phyloP scores from a whole-genome alignment of 2,329 filamentous ascomycete species.

The Aspergillus awamori region DNA sequence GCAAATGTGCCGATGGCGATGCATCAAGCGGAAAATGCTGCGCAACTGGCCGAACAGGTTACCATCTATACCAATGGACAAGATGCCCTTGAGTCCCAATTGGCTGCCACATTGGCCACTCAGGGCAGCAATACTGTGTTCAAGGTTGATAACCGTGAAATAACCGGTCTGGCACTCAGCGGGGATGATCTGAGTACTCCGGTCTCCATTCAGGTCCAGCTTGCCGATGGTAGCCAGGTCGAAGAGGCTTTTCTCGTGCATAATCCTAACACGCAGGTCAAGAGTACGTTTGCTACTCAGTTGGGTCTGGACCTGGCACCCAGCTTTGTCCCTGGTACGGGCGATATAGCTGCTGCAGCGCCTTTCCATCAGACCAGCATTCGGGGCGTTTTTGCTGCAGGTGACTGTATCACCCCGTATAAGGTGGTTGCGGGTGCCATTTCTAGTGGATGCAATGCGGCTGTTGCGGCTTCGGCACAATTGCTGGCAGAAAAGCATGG shows the following conservation, averaged over 20 bases:
- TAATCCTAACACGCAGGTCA: not conserved
- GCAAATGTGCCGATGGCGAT: constrained; percentile 37
- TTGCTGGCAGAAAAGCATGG: constrained; percentile 1
- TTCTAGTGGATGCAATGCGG: constrained; percentile 13
- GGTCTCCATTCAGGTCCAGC: not conserved
- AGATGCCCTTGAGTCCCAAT: constrained; percentile 27
- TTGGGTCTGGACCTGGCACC: not conserved
- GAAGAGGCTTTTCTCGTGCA: constrained; percentile 8
- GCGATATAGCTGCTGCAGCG: not conserved
- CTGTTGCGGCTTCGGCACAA: constrained; percentile 1
- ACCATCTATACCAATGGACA: constrained; percentile 58
- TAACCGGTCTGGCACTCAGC: not conserved
- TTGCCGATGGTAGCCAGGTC: constrained; percentile 2
- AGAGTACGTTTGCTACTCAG: constrained; percentile 3
- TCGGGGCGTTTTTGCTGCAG: constrained; percentile 57
- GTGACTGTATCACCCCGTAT: constrained; percentile 47
- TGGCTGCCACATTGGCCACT: not conserved
- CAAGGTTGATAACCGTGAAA: constrained; percentile 4
- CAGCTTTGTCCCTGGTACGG: not conserved
- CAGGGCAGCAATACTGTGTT: not conserved
- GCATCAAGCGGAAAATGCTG: constrained; percentile 49
- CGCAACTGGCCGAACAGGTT: constrained; percentile 47
- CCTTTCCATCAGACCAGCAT: constrained; percentile 45
- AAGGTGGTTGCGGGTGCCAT: constrained; percentile 17
- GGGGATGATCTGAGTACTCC: not conserved